Base-by-base conservation (phyloP, 768 basidiomycete genomes). In the Butyriboletus loyo region DNA sequence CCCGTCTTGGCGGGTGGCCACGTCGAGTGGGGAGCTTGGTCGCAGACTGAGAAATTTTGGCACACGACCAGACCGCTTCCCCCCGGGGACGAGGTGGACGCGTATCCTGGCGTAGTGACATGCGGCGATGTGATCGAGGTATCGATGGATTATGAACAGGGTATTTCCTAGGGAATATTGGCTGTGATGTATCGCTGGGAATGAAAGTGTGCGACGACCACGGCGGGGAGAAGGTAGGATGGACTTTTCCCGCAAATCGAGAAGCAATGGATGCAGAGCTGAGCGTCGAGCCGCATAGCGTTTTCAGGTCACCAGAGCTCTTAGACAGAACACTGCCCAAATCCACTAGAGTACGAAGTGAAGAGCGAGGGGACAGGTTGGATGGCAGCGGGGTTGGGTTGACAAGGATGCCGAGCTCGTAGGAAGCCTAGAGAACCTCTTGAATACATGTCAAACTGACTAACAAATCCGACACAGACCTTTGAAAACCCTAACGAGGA, bases 21-120 rank as follows among this genome's bases (percentile, higher is more conserved):
- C 56, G 54, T 54, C 67, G 67, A 52, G 67, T 56, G 39, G 65
- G 55, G n/a, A 56, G 63, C 44, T 68, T 68, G 7, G 36, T 15
- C 31, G 52, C 21, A 32, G 67, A 68, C 24, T 50, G 67, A 0
- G 67, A 57, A 13, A 68, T 68, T 44, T 71, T 68, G 30, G 67
- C 67, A 58, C 67, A 68, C 31, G 67, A 67, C 67, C 67, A 68
- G 28, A 67, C 25, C 30, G 8, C 34, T 22, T 58, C 54, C 47
- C 46, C 55, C 5, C 56, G 34, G 6, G 50, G 42, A 8, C n/a
- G 52, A 38, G 53, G 42, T 46, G 41, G 38, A 34, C 30, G 43
- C 13, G 31, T 35, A 22, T 60, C 51, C 25, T 52, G 44, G 1
- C 39, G 50, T 25, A 55, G 44, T 31, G 55, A 58, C 27, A 38